Evolutionary conservation across 176 grass and related monocot genomes (phyloP), one percentile per base, ranked within the genome.

Genomic region (Oryza glumipatula): DNA sequence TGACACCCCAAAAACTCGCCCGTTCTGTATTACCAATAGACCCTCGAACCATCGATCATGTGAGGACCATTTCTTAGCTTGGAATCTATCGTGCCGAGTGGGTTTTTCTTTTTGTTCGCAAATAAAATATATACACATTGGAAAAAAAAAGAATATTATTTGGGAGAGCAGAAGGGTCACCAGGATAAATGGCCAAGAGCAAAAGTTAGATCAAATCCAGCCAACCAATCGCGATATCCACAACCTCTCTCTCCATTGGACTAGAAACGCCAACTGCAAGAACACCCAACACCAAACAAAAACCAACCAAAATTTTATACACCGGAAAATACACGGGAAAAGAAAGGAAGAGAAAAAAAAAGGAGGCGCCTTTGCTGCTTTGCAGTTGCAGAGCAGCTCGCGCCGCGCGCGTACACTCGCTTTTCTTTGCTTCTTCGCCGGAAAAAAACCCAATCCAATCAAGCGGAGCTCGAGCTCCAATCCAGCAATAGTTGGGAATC

Each of bases 141-240:
- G 72, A 21, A 46, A 73, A 32, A 32, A 86, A 86, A 36, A 36
- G 35, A 36, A 86, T 83, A 78, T 86, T 78, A 86, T 83, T 0
- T 7, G 43, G 9, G 43, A 22, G 12, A 56, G 14, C n/a, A 46
- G 39, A 70, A 73, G 47, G 74, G 70, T 69, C 22, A 36, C 73
- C 12, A 78, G 26, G 84, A 86, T 67, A 90, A 90, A 86, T 82
- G 83, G 83, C 68, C 46, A 66, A 68, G 84, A 32, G 49, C 67
- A 83, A 90, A 90, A 60, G 79, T 70, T 74, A 22, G 84, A 90
- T 78, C 68, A 90, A 90, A 73, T 60, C 88, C 84, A 90, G 6
- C 84, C 84, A 90, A 83, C 74, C 88, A 90, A 83, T 90, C 74
- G 60, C 36, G 79, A 83, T 90, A 90, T 90, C 88, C 79, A 68